These are phyloP conservation scores for Apiotrichum gracile DNA, from an alignment of 1,284 basidiomycete genomes.

Conservation along the genomic window DNA sequence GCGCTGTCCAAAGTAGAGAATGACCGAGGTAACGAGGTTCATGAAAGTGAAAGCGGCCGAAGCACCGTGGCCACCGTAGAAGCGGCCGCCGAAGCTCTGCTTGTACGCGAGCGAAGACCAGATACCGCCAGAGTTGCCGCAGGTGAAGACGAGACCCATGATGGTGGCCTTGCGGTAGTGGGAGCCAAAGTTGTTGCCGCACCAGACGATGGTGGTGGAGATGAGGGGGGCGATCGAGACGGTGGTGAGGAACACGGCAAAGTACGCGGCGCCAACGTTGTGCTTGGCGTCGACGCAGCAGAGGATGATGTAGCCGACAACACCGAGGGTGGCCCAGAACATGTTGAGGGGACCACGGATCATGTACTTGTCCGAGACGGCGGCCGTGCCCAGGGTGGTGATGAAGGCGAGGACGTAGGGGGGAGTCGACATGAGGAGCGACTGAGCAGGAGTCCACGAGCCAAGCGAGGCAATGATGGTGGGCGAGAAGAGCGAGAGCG, in stretches of 20 bases:
- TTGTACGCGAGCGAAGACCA: slow-evolving; percentile 47
- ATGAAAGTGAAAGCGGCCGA: slow-evolving; percentile 43
- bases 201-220: slow-evolving; percentile 49
- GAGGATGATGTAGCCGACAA: slow-evolving; percentile 46
- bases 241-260: slow-evolving; percentile 49
- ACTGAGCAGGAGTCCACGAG: slow-evolving; percentile 41
- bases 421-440: slow-evolving; percentile 46
- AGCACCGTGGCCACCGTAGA: slow-evolving; percentile 41
- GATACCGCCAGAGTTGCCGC: slow-evolving; percentile 50
- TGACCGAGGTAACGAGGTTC: slow-evolving; percentile 34
- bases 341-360: slow-evolving; percentile 48
- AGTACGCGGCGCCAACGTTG: slow-evolving; percentile 43
- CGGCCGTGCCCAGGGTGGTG: slow-evolving; percentile 48
- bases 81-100: slow-evolving; percentile 31
- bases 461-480: slow-evolving; percentile 48
- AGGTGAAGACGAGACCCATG: slow-evolving; percentile 50
- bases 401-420: slow-evolving; percentile 51
- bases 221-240: slow-evolving; percentile 46
- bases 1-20: slow-evolving; percentile 38
- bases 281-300: slow-evolving; percentile 3
- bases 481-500: slow-evolving; percentile 47
- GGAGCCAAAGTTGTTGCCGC: slow-evolving; percentile 46
- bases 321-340: slow-evolving; percentile 45
- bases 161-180: slow-evolving; percentile 47
- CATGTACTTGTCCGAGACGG: slow-evolving; percentile 42